phyloP scores from a whole-genome alignment of 2,329 filamentous ascomycete species.

The Clarireedia hainanense region DNA sequence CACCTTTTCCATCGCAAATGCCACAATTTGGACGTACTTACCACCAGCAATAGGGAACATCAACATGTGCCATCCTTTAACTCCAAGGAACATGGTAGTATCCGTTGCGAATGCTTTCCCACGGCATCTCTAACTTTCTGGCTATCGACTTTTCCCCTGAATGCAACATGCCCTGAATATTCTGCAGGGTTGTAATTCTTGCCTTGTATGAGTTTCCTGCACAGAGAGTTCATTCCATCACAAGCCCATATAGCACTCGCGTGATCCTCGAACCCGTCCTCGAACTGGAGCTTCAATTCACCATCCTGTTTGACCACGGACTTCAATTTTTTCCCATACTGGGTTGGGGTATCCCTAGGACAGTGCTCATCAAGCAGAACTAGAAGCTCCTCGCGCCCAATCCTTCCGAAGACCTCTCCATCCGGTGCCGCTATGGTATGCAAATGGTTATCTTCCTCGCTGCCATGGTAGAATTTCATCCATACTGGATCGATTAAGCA shows the following conservation, averaged over 20 bases:
- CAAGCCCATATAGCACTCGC: constrained; percentile 10
- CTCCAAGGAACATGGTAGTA: constrained; percentile 12
- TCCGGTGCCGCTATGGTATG: not conserved
- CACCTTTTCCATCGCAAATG: constrained; percentile 7
- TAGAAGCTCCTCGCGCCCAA: constrained; percentile 8
- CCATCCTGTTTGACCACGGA: not conserved
- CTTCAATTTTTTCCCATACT: constrained; percentile 7
- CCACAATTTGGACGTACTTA: constrained; percentile 8
- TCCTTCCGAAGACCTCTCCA: constrained; percentile 4
- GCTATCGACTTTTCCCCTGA: constrained; percentile 2
- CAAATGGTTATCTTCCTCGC: not conserved
- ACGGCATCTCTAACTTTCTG: constrained; percentile 4
- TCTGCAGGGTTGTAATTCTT: constrained; percentile 4
- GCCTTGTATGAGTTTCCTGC: constrained; percentile 10
- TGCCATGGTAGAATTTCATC: constrained; percentile 7
- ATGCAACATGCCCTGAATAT: constrained; percentile 9
- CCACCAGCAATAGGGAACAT: constrained; percentile 9
- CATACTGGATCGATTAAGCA: constrained; percentile 1
- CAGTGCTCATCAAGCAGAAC: constrained; percentile 9
- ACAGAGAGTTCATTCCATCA: constrained; percentile 13
- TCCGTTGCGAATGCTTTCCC: constrained; percentile 7
- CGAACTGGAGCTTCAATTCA: constrained; percentile 7
- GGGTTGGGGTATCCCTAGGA: not conserved
- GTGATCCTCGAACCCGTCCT: constrained; percentile 6
- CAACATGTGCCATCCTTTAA: constrained; percentile 8